Evolutionary conservation across 2,329 filamentous ascomycete species (phyloP).

Genomic region (Conoideocrella luteorostrata): DNA sequence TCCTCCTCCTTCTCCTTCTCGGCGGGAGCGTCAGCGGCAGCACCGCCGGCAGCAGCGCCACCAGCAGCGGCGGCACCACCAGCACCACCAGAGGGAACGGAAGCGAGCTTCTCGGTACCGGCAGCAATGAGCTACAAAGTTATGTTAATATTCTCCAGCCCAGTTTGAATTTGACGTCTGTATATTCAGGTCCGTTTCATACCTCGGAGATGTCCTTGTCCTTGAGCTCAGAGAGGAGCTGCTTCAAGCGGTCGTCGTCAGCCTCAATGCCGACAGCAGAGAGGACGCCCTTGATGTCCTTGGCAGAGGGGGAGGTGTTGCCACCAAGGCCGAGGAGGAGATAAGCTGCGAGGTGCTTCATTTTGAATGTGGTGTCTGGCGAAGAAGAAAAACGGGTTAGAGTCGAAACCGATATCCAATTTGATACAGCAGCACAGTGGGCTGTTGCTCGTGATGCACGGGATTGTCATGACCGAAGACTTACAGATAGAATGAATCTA

Average conservation of each 20-base stretch:
- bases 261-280: constrained; percentile 92
- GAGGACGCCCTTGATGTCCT: constrained; percentile 84
- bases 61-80: constrained; percentile 63
- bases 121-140: constrained; percentile 72
- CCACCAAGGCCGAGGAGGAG: constrained; percentile 92
- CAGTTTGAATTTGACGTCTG: not conserved
- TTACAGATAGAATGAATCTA: constrained; percentile 26
- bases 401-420: too few relatives aligned
- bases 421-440: not conserved
- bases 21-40: constrained; percentile 45
- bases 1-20: constrained; percentile 73
- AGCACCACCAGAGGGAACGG: constrained; percentile 87
- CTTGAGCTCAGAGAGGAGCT: constrained; percentile 83
- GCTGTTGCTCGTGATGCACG: not conserved
- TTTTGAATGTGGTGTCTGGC: constrained; percentile 55
- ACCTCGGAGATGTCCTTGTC: constrained; percentile 94
- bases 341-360: constrained; percentile 99
- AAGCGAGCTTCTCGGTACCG: constrained; percentile 90
- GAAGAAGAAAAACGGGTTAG: constrained; percentile 11
- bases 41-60: constrained; percentile 61
- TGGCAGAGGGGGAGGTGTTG: constrained; percentile 80
- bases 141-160: constrained; percentile 13
- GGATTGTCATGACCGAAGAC: constrained; percentile 16
- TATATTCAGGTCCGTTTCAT: constrained; percentile 34
- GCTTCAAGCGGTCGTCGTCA: constrained; percentile 77